Base-by-base conservation (phyloP, 805 yeast species). In the Ogataea trehalophila region DNA sequence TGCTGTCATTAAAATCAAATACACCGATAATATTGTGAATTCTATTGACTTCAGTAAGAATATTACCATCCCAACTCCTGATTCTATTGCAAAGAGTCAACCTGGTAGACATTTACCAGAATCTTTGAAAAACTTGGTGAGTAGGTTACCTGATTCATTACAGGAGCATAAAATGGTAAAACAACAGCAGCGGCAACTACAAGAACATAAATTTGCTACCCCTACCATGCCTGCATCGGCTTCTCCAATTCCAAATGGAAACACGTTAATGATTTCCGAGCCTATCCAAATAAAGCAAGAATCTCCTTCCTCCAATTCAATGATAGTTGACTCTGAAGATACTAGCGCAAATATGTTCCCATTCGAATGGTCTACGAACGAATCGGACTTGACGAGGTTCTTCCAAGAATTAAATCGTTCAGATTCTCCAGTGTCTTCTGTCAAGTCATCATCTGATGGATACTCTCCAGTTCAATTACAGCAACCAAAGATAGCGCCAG, bases 1-100 rank as follows among this genome's bases (percentile, higher is more conserved):
- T 6, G 96, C 87, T 0, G 83, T 88, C 14, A 70, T 84, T 15
- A 78, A 79, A 58, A 63, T 87, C 44, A 75, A 74, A 52, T 83
- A 76, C 51, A 67, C 72, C 39, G 69, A 67, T 23, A 56, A 51
- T 37, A 53, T 56, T 13, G 54, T 59, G 15, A 58, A 63, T 29
- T 56, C 66, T 6, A 54, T 58, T 14, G 62, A 50, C 22, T 47
- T 56, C 52, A 43, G 58, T 16, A 53, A 57, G 31, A 6, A 9
- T 26, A 26, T 9, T 7, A 40, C 58, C 2, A 48, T 61, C 39
- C 72, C 67, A 7, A 56, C 66, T 3, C 47, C 60, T 3, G 62
- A 62, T 3, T 52, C 47, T 8, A 59, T 66, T 29, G 61, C 61
- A 29, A 58, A 55, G 11, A 43, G 60, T 20, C 71, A 66, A 46